Base-by-base conservation (phyloP, 2,329 filamentous ascomycete species). In the Trichoderma pleuroti region DNA sequence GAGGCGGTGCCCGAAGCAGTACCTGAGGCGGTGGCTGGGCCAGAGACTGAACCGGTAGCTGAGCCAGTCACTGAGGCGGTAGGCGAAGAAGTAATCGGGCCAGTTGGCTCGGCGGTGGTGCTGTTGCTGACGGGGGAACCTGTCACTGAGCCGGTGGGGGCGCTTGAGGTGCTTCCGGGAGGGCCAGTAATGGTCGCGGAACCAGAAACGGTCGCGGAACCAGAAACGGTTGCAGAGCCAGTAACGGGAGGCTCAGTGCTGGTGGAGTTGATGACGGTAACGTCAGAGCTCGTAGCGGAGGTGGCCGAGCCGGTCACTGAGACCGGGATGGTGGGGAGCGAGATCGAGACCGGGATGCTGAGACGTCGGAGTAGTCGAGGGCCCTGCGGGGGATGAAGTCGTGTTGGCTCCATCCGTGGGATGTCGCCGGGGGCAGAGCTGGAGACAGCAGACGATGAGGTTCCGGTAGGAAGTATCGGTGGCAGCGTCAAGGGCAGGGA, bases 341-440 rank as follows among this genome's bases (percentile, higher is more conserved):
- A 64, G 32, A 71, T 73, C 34, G 70, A 57, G 24, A 70, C 46
- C 21, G 72, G 61, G 32, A 71, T 73, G 36, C 59, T 72, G 28
- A 71, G 65, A 24, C 59, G n/a, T 30, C 26, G 60, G 18, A n/a
- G 52, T 32, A 30, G 65, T 46, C 18, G 59, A 39, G 11, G 67
- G 18, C 18, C 4, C 56, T 9, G 16, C 66, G 2, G 64, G 49
- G 12, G 65, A 46, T 8, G 65, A 59, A 39, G 67, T 70, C 8
- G 59, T 8, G 67, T 72, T 68, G 65, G 26, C 71, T 24, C 72
- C 72, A 63, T 72, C 70, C 14, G n/a, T 71, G 71, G 9, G 71
- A 66, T 21, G 72, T 74, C n/a, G 39, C 39, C 39, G 39, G 39
- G 39, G n/a, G 39, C 39, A 42, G 61, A 46, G 16, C 26, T 36